Evolutionary conservation across 192 early-diverging fungal species (phyloP), one percentile per base, ranked within the genome.

Genomic region (Podila horticola): DNA sequence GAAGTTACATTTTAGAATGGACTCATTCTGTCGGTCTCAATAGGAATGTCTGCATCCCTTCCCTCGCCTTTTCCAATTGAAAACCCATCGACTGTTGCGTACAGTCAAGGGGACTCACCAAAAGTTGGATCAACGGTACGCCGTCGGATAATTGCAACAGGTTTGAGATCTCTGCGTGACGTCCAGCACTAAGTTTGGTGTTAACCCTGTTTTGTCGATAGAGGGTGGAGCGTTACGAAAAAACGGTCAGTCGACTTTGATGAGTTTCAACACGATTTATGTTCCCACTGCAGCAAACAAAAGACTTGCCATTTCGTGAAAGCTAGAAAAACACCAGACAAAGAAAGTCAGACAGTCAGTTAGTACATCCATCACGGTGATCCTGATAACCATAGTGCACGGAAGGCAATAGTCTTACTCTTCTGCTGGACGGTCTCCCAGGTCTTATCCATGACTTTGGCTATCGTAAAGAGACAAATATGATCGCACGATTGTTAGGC

Each of bases 361-460:
- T 29, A 66, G 64, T 29, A 22, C 24, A 66, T 17, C 8, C 8
- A 26, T 26, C 24, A 0, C 24, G 22, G 52, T 55, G 24, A 55
- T 55, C 24, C 11, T 55, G 13, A 22, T 55, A 17, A 24, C 52
- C 20, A 55, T n/a, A 8, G 3, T 26, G 2, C 45, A 51, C n/a
- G 7, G 2, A 5, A 13, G 45, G 45, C 29, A 58, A 9, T 12
- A 22, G 45, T 82, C 89, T 87, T 90, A 93, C 94, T 98, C 84
- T 98, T 98, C 83, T 94, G 92, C 82, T 98, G 97, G 34, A 97
- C 93, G 10, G 69, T 81, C 88, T 98, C 96, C 96, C 97, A 97
- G 34, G 88, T 85, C 62, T 88, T 87, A 64, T 93, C 93, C 90
- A 93, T 90, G 45, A 92, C 74, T 38, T 83, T 84, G 33, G 88